These are phyloP conservation scores for Leucaena leucocephala DNA, from an alignment of 306 rosid species.

Conservation along the genomic window DNA sequence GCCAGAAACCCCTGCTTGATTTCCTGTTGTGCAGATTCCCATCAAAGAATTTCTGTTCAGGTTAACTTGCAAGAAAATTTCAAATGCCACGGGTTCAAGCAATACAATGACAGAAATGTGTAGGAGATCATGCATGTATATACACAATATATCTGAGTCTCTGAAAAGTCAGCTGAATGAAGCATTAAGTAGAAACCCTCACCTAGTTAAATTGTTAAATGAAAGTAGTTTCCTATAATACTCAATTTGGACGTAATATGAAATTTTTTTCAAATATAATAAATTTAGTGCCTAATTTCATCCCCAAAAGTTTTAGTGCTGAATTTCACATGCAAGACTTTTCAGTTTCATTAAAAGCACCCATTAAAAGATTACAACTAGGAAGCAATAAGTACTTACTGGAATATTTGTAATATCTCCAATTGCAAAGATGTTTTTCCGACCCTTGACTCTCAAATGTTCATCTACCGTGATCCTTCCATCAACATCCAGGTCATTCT, in stretches of 20 bases:
- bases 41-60: constrained; percentile 29
- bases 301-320: not conserved
- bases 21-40: constrained; percentile 55
- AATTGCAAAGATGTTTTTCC: constrained; percentile 66
- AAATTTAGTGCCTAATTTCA: not conserved
- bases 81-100: not conserved
- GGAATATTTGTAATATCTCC: constrained; percentile 82
- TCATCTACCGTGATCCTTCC: constrained; percentile 78
- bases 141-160: constrained; percentile 4
- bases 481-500: constrained; percentile 48
- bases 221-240: not conserved
- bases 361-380: constrained; percentile 15
- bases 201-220: not conserved
- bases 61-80: constrained; percentile 5
- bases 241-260: not conserved
- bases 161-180: not conserved
- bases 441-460: constrained; percentile 62
- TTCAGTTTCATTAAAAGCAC: not conserved
- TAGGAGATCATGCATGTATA: constrained; percentile 28
- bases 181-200: not conserved
- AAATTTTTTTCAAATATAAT: not conserved
- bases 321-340: not conserved
- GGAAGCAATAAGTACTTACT: constrained; percentile 50
- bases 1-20: constrained; percentile 82
- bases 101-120: constrained; percentile 24